Conservation (phyloP, 169 alveolate species). For the Cryptosporidium xiaoi region DNA sequence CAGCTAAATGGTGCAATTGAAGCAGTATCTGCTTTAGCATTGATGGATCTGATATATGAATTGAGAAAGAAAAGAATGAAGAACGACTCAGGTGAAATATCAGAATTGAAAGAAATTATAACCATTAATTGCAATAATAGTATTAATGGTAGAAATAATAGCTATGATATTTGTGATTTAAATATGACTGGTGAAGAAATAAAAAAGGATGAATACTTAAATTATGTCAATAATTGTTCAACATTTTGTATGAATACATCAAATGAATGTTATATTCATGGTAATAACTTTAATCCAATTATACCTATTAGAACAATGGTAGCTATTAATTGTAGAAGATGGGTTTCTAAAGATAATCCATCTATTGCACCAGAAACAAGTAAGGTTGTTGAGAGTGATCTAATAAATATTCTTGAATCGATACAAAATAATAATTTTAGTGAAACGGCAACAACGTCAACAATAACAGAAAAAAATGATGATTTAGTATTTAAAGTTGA, state of each 20-base stretch:
- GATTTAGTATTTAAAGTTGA: slow-evolving; percentile 9
- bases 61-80: slow-evolving; percentile 37
- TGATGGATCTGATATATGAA: slow-evolving; percentile 66
- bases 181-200: neutral
- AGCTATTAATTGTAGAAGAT: slow-evolving; percentile 68
- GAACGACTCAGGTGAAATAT: slow-evolving; percentile 33
- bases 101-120: slow-evolving; percentile 18
- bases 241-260: slow-evolving; percentile 5
- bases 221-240: slow-evolving; percentile 31
- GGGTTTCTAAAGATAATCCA: slow-evolving; percentile 71
- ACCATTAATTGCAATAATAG: neutral
- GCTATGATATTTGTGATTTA: neutral
- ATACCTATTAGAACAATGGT: slow-evolving; percentile 74
- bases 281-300: slow-evolving; percentile 5
- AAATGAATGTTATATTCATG: slow-evolving; percentile 30
- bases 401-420: slow-evolving; percentile 17
- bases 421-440: slow-evolving; percentile 13
- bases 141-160: neutral
- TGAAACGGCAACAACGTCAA: slow-evolving; percentile 58
- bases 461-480: slow-evolving; percentile 31
- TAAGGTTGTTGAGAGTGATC: slow-evolving; percentile 33
- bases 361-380: slow-evolving; percentile 53
- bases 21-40: slow-evolving; percentile 65
- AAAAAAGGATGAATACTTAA: neutral
- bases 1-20: slow-evolving; percentile 71